A percentile compares a stretch with the other conserved stretches of the same genome.
Evolutionary conservation across 2,329 filamentous ascomycete species (phyloP).

Genomic region (Pseudophaeomoniella oleicola): DNA sequence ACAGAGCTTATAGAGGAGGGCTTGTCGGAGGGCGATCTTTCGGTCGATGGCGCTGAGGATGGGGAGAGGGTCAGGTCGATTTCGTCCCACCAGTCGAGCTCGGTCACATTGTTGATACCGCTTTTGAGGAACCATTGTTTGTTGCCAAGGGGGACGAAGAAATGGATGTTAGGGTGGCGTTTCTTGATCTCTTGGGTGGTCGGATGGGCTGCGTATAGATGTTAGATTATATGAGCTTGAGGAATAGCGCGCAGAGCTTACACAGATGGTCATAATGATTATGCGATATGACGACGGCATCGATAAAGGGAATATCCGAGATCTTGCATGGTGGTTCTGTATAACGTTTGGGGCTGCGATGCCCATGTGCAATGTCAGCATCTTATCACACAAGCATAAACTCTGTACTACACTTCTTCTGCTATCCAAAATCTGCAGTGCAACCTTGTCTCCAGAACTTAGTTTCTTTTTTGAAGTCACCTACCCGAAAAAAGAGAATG

Average conservation of each 20-base stretch:
- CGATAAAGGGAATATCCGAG: conserved; percentile 52
- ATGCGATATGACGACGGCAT: conserved; percentile 61
- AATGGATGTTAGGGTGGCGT: conserved; percentile 64
- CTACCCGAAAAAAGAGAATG: conserved; percentile 45
- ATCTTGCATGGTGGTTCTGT: conserved; percentile 65
- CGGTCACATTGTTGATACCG: conserved; percentile 64
- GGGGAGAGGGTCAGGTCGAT: conserved; percentile 52
- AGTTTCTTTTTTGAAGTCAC: neutral
- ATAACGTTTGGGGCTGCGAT: conserved; percentile 52
- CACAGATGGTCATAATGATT: conserved; percentile 90
- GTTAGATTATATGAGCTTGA: conserved; percentile 56
- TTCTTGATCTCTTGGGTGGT: conserved; percentile 58
- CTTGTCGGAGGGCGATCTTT: conserved; percentile 13
- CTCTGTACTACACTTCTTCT: no score
- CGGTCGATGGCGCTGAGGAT: conserved; percentile 11
- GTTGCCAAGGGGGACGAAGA: conserved; percentile 74
- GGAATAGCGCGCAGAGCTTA: conserved; percentile 55
- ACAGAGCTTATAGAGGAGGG: conserved; percentile 14
- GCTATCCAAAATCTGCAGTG: no score
- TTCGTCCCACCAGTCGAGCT: conserved; percentile 92
- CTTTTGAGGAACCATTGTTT: conserved; percentile 63
- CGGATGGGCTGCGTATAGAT: conserved; percentile 51
- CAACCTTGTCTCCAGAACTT: no score
- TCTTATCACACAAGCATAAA: neutral
- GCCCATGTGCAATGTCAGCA: neutral